Base-by-base conservation (phyloP, 2,329 filamentous ascomycete species). In the Neopestalotiopsis sp. region DNA sequence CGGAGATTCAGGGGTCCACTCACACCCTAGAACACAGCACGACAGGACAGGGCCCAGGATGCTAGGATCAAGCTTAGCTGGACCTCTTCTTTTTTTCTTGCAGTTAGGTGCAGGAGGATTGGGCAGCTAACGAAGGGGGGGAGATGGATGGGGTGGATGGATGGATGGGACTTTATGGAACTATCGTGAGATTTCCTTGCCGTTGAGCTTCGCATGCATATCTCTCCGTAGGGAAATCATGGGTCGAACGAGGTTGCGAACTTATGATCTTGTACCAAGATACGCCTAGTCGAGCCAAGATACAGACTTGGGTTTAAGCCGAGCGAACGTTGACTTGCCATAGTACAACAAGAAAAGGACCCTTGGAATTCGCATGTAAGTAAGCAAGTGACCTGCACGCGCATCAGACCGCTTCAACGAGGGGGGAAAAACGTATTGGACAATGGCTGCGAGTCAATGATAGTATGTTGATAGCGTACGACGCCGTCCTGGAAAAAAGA, bases 1-100 rank as follows among this genome's bases (percentile, higher is more conserved):
- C 61, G 14, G 28, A 65, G 40, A 32, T 28, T 49, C 42, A 32
- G 49, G 49, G 63, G 42, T 57, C 63, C 63, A 65, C 63, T 65
- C 63, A 65, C 42, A 65, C 63, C 14, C 20, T 20, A 38, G 30
- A 20, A 38, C 10, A 38, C 34, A 38, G 34, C 34, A 38, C n/a
- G 60, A 34, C 60, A 62, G 17, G 59, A n/a, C 28, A 62, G 60
- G n/a, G 30, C n/a, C n/a, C 32, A 40, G 10, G 30, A 65, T 49
- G 12, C 34, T 10, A 52, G 62, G 30, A 65, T 49, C 30, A 30
- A 49, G 42, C 45, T 52, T 52, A 52, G 45, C 45, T 52, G 17
- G 45, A 52, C 45, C 45, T 52, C 45, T 52, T 52, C 45, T 52
- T 20, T 45, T 17, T 45, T 52, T 52, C 45, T 52, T 52, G n/a